Conservation (phyloP, 345 rosid genomes). For the Adansonia digitata region DNA sequence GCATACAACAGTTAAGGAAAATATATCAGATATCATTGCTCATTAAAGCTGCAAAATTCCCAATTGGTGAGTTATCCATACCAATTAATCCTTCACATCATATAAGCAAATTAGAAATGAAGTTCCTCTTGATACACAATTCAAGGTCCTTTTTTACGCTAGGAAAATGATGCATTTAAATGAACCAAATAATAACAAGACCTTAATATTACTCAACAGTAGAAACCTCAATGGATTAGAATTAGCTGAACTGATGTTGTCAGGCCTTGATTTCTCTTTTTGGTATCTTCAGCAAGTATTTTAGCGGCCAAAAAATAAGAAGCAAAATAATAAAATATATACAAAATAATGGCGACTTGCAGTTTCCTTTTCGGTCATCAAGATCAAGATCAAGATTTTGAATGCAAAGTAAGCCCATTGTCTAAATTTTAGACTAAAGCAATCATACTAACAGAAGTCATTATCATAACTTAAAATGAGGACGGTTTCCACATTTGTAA, state of each 20-base stretch:
- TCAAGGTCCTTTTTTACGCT: neutral
- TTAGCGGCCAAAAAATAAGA: neutral
- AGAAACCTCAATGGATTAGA: neutral
- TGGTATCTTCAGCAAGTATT: neutral
- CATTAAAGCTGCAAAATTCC: neutral
- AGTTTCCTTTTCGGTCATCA: neutral
- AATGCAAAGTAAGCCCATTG: neutral
- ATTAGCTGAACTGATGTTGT: neutral
- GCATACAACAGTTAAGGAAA: neutral
- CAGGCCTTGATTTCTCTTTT: neutral
- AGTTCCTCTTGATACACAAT: neutral
- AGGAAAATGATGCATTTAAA: neutral
- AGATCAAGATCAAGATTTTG: neutral
- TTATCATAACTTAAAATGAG: neutral
- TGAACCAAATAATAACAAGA: neutral
- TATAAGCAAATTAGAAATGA: slow-evolving; percentile 5
- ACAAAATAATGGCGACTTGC: neutral
- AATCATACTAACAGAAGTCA: neutral
- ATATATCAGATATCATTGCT: neutral
- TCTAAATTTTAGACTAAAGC: neutral
- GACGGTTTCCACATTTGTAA: neutral
- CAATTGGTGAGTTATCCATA: neutral
- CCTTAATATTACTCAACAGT: neutral
- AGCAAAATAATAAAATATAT: neutral
- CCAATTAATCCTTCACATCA: neutral